phyloP scores from a whole-genome alignment of 768 basidiomycete species.

The Heimioporus sp. region DNA sequence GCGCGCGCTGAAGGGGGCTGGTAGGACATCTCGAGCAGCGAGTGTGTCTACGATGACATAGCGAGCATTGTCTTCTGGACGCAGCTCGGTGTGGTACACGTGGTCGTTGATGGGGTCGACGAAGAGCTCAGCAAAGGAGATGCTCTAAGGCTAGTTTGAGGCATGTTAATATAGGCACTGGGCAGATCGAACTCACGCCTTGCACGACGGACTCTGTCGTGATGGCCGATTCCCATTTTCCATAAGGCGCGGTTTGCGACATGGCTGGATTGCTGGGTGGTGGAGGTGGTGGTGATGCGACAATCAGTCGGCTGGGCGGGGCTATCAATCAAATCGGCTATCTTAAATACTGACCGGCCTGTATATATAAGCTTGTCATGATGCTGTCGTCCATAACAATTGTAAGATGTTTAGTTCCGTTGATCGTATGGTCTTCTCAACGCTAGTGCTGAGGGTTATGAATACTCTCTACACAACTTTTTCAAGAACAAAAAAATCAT shows the following conservation, averaged over 20 bases:
- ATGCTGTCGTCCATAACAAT: no score
- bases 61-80: conserved; percentile 57
- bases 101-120: conserved; percentile 48
- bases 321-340: no score
- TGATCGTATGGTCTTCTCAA: no score
- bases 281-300: neutral
- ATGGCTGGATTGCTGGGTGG: neutral
- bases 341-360: no score
- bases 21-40: conserved; percentile 48
- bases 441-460: no score
- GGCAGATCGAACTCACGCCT: conserved; percentile 33
- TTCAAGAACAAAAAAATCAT: no score
- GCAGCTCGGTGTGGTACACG: conserved; percentile 57
- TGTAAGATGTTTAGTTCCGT: no score
- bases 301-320: no score
- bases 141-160: conserved; percentile 20
- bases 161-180: neutral
- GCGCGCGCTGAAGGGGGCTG: conserved; percentile 52
- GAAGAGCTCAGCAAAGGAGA: conserved; percentile 41
- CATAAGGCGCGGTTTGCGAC: conserved; percentile 47
- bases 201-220: conserved; percentile 50
- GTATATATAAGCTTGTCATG: no score
- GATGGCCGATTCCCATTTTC: conserved; percentile 61
- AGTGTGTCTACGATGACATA: conserved; percentile 54
- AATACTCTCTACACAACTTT: no score